Percentiles rank a stretch among this genome's conserved stretches.
Conservation (phyloP, 78 protist genomes). For the Chrysochromulina parva region DNA sequence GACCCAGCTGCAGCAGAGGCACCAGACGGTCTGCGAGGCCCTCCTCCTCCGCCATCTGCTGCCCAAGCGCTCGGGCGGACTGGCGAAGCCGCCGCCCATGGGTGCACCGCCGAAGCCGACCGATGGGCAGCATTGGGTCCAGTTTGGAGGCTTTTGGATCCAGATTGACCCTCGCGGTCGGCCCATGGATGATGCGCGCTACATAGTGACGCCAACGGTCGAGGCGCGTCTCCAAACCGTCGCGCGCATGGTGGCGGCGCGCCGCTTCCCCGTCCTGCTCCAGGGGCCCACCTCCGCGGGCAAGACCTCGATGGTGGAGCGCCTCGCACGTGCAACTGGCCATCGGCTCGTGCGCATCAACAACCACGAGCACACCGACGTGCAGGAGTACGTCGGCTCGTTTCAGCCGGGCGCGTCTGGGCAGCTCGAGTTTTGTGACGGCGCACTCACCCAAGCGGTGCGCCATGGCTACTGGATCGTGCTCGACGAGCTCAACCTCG, state of each 20-base stretch:
- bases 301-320: constrained; percentile 94
- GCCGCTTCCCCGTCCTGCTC: constrained; percentile 83
- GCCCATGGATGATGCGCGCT: background rate
- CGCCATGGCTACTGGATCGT: constrained; percentile 98
- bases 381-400: constrained; percentile 98
- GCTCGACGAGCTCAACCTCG: constrained; percentile 99
- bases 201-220: constrained; percentile 72
- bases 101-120: background rate
- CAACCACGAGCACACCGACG: constrained; percentile 99
- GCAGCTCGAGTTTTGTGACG: constrained; percentile 88
- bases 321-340: constrained; percentile 89
- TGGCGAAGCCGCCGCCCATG: background rate
- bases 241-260: constrained; percentile 76
- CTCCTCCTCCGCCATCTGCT: background rate
- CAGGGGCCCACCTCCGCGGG: constrained; percentile 84
- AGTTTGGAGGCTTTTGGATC: constrained; percentile 41
- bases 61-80: no score
- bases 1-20: constrained; percentile 67
- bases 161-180: background rate
- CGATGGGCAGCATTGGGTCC: background rate
- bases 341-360: constrained; percentile 95
- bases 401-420: constrained; percentile 86
- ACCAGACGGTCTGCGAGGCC: constrained; percentile 10
- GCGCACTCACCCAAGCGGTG: constrained; percentile 94
- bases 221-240: constrained; percentile 61